Evolutionary conservation across 1,284 basidiomycete species (phyloP).

Genomic region (Lentinus polychrous): DNA sequence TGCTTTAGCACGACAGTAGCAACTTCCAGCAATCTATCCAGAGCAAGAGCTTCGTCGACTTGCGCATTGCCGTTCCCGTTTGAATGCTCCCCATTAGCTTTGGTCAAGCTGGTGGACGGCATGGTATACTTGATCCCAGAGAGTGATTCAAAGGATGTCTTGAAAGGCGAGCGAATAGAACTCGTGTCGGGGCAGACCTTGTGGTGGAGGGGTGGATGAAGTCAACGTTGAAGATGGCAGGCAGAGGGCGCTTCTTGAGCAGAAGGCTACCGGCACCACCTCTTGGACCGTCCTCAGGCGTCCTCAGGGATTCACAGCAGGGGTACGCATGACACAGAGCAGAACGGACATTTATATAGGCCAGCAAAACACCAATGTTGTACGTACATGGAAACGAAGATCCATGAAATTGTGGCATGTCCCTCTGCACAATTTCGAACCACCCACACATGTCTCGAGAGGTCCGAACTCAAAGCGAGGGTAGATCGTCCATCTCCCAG

Average conservation of each 20-base stretch:
- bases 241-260: neutral
- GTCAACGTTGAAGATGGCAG: neutral
- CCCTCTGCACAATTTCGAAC: slow-evolving; percentile 74
- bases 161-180: too few species aligned
- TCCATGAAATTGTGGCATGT: slow-evolving; percentile 32
- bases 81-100: neutral
- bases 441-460: slow-evolving; percentile 43
- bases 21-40: slow-evolving; percentile 54
- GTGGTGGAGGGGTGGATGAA: neutral
- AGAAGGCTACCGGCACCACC: neutral
- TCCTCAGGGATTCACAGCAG: neutral
- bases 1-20: slow-evolving; percentile 60
- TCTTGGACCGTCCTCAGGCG: neutral
- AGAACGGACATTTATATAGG: slow-evolving; percentile 1
- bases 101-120: neutral
- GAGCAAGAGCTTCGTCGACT: slow-evolving; percentile 22
- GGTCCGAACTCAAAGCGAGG: slow-evolving; percentile 78
- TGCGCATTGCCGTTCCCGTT: neutral
- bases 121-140: too few species aligned
- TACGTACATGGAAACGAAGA: slow-evolving; percentile 10
- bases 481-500: slow-evolving; percentile 49
- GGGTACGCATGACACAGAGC: neutral
- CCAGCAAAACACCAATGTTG: slow-evolving; percentile 6
- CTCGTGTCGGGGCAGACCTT: too few species aligned
- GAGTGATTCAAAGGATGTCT: too few species aligned